phyloP scores from a whole-genome alignment of 352 stramenopile species.

The Pythium coloratum region DNA sequence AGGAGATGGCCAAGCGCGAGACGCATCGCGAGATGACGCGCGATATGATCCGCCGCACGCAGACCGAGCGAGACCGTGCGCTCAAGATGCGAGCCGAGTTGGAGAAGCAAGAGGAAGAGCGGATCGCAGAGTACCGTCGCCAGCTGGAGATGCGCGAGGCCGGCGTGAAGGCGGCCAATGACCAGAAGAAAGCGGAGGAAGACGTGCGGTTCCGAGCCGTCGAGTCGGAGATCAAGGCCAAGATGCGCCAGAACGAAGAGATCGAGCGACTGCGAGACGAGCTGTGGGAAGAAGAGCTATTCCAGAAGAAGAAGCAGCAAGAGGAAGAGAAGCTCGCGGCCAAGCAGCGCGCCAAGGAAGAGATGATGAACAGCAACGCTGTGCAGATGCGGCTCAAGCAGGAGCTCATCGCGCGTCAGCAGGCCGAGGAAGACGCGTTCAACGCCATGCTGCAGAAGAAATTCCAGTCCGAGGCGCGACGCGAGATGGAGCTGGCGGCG shows the following conservation, averaged over 20 bases:
- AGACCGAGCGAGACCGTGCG: conserved; percentile 41
- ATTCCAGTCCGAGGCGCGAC: conserved; percentile 61
- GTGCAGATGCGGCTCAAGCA: conserved; percentile 60
- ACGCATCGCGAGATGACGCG: conserved; percentile 57
- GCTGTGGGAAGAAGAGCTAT: conserved; percentile 92
- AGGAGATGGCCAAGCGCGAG: conserved; percentile 67
- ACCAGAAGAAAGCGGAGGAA: conserved; percentile 64
- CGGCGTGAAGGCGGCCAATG: conserved; percentile 57
- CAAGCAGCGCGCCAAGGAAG: conserved; percentile 76
- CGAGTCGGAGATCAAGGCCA: conserved; percentile 82
- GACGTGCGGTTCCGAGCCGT: conserved; percentile 74
- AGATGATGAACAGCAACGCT: conserved; percentile 87
- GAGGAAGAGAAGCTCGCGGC: conserved; percentile 66
- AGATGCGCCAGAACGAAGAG: conserved; percentile 84
- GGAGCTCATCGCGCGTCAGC: conserved; percentile 53
- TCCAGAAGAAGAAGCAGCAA: conserved; percentile 68
- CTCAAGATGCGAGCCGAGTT: conserved; percentile 34
- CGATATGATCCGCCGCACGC: conserved; percentile 53
- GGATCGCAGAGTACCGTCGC: conserved; percentile 50
- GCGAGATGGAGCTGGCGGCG: conserved; percentile 62
- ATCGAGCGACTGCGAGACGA: conserved; percentile 86
- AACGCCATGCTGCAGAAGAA: conserved; percentile 64
- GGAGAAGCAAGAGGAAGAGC: conserved; percentile 39
- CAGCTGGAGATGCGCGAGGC: conserved; percentile 51
- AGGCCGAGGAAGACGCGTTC: conserved; percentile 68